phyloP scores from a whole-genome alignment of 768 basidiomycete species.

The Rossbeevera mucosa region DNA sequence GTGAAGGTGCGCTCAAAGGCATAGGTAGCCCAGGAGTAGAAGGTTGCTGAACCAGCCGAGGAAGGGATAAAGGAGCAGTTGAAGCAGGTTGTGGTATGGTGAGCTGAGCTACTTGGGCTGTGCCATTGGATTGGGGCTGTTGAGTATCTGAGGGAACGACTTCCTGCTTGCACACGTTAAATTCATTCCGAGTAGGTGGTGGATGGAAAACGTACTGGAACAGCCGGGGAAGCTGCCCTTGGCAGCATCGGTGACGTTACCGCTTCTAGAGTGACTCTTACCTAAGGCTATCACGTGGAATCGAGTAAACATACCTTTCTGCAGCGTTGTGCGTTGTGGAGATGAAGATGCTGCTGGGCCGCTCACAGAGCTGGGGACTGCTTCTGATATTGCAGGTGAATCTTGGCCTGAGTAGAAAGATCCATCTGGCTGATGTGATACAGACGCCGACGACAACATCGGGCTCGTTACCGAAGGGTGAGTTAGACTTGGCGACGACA shows the following conservation, averaged over 20 bases:
- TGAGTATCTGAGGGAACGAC: slow-evolving; percentile 34
- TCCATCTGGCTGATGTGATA: slow-evolving; percentile 57
- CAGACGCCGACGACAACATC: slow-evolving; percentile 68
- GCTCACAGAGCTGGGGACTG: slow-evolving; percentile 41
- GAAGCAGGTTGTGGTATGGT: slow-evolving; percentile 30
- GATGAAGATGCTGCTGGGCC: slow-evolving; percentile 55
- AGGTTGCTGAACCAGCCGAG: slow-evolving; percentile 45
- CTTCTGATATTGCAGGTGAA: slow-evolving; percentile 73
- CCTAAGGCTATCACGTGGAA: slow-evolving; percentile 19
- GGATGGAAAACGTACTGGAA: slow-evolving; percentile 35
- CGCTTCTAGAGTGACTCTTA: slow-evolving; percentile 36
- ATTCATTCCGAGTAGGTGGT: slow-evolving; percentile 11
- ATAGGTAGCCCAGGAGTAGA: slow-evolving; percentile 26
- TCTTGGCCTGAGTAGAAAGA: slow-evolving; percentile 69
- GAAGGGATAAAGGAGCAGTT: slow-evolving; percentile 43
- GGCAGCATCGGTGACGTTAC: slow-evolving; percentile 42
- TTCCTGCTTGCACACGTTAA: slow-evolving; percentile 33
- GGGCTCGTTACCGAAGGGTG: slow-evolving; percentile 81
- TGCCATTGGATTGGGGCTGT: slow-evolving; percentile 37
- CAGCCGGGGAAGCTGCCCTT: slow-evolving; percentile 39
- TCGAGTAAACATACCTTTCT: slow-evolving; percentile 43
- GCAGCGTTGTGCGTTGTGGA: slow-evolving; percentile 45
- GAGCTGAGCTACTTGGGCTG: slow-evolving; percentile 23
- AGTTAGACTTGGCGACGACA: slow-evolving; percentile 80
- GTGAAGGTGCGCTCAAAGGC: slow-evolving; percentile 18